These are phyloP conservation scores for Mycena venus DNA, from an alignment of 768 basidiomycete species.

Conservation along the genomic window DNA sequence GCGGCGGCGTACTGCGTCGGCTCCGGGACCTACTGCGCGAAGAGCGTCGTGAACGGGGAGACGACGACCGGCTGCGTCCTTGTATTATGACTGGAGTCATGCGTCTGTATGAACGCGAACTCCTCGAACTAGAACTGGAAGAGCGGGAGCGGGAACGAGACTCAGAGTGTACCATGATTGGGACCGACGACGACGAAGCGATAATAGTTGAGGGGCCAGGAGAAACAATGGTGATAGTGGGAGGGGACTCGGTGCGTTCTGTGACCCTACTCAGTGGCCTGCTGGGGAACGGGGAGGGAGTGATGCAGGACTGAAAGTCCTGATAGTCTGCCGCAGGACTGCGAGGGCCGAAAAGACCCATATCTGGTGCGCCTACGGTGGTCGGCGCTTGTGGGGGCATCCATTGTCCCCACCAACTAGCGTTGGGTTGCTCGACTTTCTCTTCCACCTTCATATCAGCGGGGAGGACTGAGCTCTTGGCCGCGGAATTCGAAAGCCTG, in stretches of 20 bases:
- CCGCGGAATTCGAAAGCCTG: background rate
- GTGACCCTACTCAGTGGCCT: conserved; percentile 14
- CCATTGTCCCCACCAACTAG: background rate
- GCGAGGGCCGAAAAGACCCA: conserved; percentile 7
- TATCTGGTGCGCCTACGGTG: background rate
- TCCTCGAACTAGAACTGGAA: background rate
- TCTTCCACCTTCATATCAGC: too few relatives aligned
- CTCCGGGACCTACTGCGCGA: background rate
- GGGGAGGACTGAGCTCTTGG: background rate
- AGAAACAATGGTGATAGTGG: background rate
- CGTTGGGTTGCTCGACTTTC: too few relatives aligned
- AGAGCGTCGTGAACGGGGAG: too few relatives aligned
- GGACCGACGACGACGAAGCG: background rate
- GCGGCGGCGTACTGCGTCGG: too few relatives aligned
- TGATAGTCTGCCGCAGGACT: background rate
- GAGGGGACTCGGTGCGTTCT: conserved; percentile 4
- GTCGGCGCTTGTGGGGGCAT: background rate
- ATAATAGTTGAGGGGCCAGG: background rate
- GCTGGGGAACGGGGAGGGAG: background rate
- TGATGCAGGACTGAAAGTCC: background rate
- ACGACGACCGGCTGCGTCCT: too few relatives aligned
- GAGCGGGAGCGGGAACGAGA: too few relatives aligned
- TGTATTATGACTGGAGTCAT: too few relatives aligned
- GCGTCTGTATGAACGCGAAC: background rate
- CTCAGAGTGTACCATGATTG: background rate